Percentiles rank a stretch among this genome's conserved stretches.
These are phyloP conservation scores for Eimeria falciformis DNA, from an alignment of 169 alveolate species.

Conservation along the genomic window DNA sequence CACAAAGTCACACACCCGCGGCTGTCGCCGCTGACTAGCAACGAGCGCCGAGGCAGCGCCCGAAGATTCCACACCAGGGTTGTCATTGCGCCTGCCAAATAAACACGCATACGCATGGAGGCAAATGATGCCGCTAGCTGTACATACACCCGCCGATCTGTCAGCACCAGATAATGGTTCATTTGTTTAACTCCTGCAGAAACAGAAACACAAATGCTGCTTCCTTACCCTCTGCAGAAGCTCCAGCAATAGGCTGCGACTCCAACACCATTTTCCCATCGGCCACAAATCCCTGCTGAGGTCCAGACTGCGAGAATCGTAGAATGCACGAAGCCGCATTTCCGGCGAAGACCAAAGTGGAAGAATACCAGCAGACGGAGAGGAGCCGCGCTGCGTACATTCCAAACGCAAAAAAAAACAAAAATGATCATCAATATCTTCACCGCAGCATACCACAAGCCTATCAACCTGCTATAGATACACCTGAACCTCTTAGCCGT, in stretches of 20 bases:
- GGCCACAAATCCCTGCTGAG: constrained; percentile 40
- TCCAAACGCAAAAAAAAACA: too few species aligned
- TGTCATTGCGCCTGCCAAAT: background rate
- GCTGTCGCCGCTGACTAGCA: constrained; percentile 76
- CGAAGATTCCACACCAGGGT: constrained; percentile 63
- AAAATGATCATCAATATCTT: too few species aligned
- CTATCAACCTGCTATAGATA: too few species aligned
- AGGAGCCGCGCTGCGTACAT: constrained; percentile 67
- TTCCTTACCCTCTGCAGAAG: background rate
- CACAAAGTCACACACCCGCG: constrained; percentile 68
- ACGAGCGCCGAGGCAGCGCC: constrained; percentile 43
- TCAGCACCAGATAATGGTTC: background rate
- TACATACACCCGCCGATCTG: background rate
- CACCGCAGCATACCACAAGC: too few species aligned
- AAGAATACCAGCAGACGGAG: constrained; percentile 72
- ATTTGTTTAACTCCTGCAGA: too few species aligned
- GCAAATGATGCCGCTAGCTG: background rate
- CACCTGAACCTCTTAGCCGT: too few species aligned
- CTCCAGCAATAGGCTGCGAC: background rate
- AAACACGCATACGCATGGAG: background rate
- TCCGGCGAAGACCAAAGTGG: constrained; percentile 58
- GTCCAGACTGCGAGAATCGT: constrained; percentile 56
- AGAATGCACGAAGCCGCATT: constrained; percentile 61
- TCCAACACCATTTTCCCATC: constrained; percentile 72
- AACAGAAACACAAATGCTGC: background rate